phyloP scores from a whole-genome alignment of 1,284 basidiomycete genomes.

The Apiotrichum gracile region DNA sequence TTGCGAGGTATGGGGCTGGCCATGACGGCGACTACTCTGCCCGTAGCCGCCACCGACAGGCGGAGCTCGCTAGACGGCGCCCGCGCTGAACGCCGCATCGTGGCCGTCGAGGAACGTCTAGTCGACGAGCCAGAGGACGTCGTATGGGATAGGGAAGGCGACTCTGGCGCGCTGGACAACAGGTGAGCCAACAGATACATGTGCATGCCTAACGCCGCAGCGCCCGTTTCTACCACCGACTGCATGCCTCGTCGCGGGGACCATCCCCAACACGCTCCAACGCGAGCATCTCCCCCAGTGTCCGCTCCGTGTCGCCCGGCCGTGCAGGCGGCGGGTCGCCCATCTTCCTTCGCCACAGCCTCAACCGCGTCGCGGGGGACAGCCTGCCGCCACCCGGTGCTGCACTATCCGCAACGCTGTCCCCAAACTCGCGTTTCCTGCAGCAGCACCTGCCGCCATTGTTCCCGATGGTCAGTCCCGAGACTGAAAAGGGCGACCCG shows the following conservation, averaged over 20 bases:
- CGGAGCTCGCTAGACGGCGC: background rate
- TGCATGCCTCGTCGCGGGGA: constrained; percentile 28
- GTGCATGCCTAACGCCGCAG: constrained; percentile 17
- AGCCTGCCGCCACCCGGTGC: constrained; percentile 7
- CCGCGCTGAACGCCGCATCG: background rate
- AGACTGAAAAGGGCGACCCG: background rate
- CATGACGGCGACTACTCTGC: constrained; percentile 3
- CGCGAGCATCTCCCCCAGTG: constrained; percentile 3
- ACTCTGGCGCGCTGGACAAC: constrained; percentile 35
- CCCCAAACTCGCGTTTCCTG: constrained; percentile 41
- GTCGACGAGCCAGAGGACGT: constrained; percentile 15
- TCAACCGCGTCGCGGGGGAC: constrained; percentile 22
- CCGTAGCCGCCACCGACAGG: background rate
- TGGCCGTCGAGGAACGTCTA: background rate
- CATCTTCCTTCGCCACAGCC: constrained; percentile 20
- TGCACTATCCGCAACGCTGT: constrained; percentile 26
- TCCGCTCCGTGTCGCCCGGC: constrained; percentile 7
- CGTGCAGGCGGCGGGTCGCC: constrained; percentile 11
- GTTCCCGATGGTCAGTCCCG: constrained; percentile 20
- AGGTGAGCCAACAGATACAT: constrained; percentile 28
- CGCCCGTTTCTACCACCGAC: constrained; percentile 44
- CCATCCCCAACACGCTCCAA: constrained; percentile 32
- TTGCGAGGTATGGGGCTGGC: constrained; percentile 11
- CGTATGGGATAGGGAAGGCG: background rate
- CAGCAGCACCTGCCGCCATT: constrained; percentile 41